A percentile compares a stretch with the other conserved stretches of the same genome.
phyloP scores from a whole-genome alignment of 768 basidiomycete species.

The Amanita pseudoporphyria region DNA sequence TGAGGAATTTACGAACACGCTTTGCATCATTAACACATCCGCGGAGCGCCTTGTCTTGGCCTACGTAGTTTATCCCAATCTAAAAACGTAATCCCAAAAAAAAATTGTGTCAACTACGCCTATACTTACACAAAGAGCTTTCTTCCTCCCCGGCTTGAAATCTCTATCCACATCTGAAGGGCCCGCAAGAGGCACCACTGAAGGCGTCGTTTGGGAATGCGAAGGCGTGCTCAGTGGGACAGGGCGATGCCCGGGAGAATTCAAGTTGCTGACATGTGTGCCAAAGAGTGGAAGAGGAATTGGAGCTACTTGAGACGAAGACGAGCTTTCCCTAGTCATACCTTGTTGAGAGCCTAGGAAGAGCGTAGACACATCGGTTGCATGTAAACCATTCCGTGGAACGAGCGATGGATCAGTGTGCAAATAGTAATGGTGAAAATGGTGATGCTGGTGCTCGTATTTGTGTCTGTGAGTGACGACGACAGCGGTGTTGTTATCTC shows the following conservation, averaged over 20 bases:
- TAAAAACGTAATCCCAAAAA: constrained; percentile 13
- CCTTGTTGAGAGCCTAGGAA: too few species aligned
- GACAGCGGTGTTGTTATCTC: too few species aligned
- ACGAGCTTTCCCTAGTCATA: too few species aligned
- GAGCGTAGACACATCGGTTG: neutral
- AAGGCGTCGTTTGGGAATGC: too few species aligned
- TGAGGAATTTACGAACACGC: constrained; percentile 57
- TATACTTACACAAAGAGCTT: neutral
- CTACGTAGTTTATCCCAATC: constrained; percentile 77
- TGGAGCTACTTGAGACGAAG: too few species aligned
- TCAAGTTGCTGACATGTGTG: too few species aligned
- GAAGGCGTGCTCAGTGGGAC: too few species aligned
- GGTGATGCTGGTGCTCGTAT: neutral
- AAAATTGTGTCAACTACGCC: neutral
- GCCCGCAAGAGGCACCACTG: neutral
- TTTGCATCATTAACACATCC: constrained; percentile 81
- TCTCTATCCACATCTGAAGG: neutral
- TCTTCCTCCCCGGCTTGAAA: neutral
- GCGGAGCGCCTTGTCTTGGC: constrained; percentile 48
- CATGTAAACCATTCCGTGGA: neutral
- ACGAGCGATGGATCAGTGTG: neutral
- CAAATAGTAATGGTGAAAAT: neutral
- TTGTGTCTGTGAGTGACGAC: neutral
- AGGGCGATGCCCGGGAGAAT: too few species aligned
- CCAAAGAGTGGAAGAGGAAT: too few species aligned